phyloP scores from a whole-genome alignment of 2,329 filamentous ascomycete genomes.

The Fusarium sp. region DNA sequence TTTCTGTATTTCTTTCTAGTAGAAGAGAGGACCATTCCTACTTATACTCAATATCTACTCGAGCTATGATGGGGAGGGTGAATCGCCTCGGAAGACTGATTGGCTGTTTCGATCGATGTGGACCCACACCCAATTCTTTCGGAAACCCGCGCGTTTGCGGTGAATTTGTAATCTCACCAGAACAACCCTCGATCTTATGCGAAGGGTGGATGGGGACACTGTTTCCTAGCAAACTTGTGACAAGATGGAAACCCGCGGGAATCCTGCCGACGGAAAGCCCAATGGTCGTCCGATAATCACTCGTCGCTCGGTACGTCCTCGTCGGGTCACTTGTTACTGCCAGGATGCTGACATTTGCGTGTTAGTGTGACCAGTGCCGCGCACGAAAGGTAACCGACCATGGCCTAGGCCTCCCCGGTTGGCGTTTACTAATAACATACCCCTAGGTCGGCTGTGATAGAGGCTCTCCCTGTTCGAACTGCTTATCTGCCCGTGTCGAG shows the following conservation, averaged over 20 bases:
- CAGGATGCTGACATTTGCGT: not conserved
- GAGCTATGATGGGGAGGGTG: not conserved
- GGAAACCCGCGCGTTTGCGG: constrained; percentile 38
- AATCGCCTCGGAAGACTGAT: not conserved
- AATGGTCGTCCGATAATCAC: constrained; percentile 14
- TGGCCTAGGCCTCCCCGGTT: not conserved
- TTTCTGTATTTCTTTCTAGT: not conserved
- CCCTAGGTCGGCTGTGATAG: constrained; percentile 36
- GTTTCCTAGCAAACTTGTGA: too few species aligned
- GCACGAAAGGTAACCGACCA: constrained; percentile 28
- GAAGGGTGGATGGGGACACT: not conserved
- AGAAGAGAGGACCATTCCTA: not conserved
- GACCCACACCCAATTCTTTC: not conserved
- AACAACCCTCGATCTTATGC: not conserved
- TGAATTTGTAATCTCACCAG: constrained; percentile 11
- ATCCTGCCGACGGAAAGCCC: not conserved
- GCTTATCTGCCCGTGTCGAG: constrained; percentile 45
- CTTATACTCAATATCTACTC: not conserved
- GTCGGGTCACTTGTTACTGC: fast-evolving
- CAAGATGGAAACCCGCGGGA: constrained; percentile 22
- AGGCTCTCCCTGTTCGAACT: constrained; percentile 46
- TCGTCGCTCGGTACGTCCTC: constrained; percentile 32
- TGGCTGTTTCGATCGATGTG: not conserved
- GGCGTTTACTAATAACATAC: not conserved
- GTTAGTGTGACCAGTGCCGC: constrained; percentile 42